Evolutionary conservation across 2,329 filamentous ascomycete genomes (phyloP), one percentile per base, ranked within the genome.

Genomic region (Raffaelea albimanens): DNA sequence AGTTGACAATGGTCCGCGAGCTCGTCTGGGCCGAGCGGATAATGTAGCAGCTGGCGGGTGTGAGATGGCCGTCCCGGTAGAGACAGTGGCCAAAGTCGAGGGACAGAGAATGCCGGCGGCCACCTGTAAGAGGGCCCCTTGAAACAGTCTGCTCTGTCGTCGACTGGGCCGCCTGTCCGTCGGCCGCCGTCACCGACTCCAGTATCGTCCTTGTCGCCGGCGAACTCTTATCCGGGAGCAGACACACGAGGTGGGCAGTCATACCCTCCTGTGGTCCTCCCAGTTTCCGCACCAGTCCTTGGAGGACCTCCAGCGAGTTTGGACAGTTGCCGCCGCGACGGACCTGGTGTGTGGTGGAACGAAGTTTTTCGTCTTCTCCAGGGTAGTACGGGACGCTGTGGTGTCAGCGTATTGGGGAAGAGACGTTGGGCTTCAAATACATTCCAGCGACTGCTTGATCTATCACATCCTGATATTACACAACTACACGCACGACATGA

Each of bases 311-410:
- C 31, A 87, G 72, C 3, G 78, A 76, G 60, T 89, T 89, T 21
- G 80, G 75, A 52, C 81, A 80, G 61, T 89, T 90, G 29, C 85
- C 85, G 45, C 85, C 85, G 22, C 83, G 75, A 25, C 84, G 76
- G 40, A 73, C 72, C 33, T 68, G 64, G 47, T 84, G 60, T 21
- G 59, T 69, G 2, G 75, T 75, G 18, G 85, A 83, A 29, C 84
- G 80, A 38, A 86, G 69, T 63, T 89, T 89, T 43, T 78, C 73
- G 66, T 90, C 85, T 65, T 89, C 84, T 7, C 64, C 63, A 1
- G 84, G 84, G 59, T 79, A 87, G 57, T 78, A 66, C 3, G 82
- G 76, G 31, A 86, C 74, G 52, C 80, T 85, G 54, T 22, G 5
- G 31, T 11, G 14, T 22, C 19, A 21, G 52, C 47, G 44, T 45